Conservation (phyloP, 768 basidiomycete species). For the Lactarius akahatsu region DNA sequence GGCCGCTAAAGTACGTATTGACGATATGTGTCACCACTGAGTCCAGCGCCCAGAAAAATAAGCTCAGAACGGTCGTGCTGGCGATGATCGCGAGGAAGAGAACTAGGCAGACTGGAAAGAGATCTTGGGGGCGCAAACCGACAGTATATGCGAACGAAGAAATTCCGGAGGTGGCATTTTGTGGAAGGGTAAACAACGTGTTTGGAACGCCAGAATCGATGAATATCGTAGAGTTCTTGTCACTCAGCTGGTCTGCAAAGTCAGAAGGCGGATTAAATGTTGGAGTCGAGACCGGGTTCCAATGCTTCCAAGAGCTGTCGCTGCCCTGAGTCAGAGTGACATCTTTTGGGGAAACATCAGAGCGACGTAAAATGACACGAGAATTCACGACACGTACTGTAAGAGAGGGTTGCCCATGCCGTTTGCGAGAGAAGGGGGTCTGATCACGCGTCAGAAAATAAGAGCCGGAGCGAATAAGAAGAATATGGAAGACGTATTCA, state of each 20-base stretch:
- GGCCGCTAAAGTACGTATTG: slow-evolving; percentile 31
- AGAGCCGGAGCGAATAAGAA: not conserved
- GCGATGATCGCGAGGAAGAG: slow-evolving; percentile 81
- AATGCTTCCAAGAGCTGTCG: slow-evolving; percentile 48
- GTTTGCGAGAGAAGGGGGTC: slow-evolving; percentile 89
- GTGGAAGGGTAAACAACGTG: slow-evolving; percentile 67
- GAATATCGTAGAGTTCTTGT: slow-evolving; percentile 73
- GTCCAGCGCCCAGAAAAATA: slow-evolving; percentile 74
- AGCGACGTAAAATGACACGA: not conserved
- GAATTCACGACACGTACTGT: slow-evolving; percentile 48
- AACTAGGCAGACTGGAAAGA: slow-evolving; percentile 78
- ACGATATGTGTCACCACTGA: slow-evolving; percentile 44
- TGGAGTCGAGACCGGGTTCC: slow-evolving; percentile 62
- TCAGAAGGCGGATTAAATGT: slow-evolving; percentile 63
- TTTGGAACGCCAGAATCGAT: slow-evolving; percentile 69
- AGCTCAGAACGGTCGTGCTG: slow-evolving; percentile 65
- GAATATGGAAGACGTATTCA: slow-evolving; percentile 39
- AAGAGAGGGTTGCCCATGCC: slow-evolving; percentile 82
- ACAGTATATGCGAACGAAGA: slow-evolving; percentile 80
- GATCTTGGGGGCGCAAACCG: slow-evolving; percentile 77
- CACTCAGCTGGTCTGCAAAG: slow-evolving; percentile 71
- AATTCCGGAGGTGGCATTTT: slow-evolving; percentile 64
- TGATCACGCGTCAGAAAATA: slow-evolving; percentile 34
- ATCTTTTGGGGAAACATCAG: slow-evolving; percentile 45
- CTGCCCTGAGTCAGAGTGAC: slow-evolving; percentile 60